Evolutionary conservation across 441 rosid genomes (phyloP).

Genomic region (Cnidoscolus chayamansa): DNA sequence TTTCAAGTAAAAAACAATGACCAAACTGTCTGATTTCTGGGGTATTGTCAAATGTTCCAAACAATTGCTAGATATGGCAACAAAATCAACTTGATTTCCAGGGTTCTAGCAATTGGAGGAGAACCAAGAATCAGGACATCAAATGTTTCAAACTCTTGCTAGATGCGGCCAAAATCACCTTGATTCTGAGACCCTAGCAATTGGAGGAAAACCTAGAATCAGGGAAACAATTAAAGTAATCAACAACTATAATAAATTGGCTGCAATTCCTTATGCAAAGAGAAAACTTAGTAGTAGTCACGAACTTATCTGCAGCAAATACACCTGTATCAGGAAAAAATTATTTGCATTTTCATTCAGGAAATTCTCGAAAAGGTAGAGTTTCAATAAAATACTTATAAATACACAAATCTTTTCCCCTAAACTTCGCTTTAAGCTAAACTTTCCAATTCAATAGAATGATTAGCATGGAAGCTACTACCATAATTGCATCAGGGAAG

Average conservation of each 20-base stretch:
- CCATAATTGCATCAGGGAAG: no score
- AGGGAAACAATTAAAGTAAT: constrained; percentile 8
- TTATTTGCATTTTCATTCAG: not conserved
- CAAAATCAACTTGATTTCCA: constrained; percentile 17
- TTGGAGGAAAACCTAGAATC: not conserved
- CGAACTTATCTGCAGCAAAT: not conserved
- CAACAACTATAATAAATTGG: constrained; percentile 2
- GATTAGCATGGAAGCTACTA: not conserved
- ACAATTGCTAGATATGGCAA: constrained; percentile 20
- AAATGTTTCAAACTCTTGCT: no score
- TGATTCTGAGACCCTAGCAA: no score
- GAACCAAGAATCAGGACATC: constrained; percentile 10
- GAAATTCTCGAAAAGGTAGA: constrained; percentile 4
- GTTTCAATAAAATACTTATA: not conserved
- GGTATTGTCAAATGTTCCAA: constrained; percentile 31
- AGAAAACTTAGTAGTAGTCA: constrained; percentile 1
- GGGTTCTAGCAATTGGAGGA: constrained; percentile 1
- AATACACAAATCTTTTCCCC: no score
- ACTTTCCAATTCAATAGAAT: no score
- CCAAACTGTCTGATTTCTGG: no score
- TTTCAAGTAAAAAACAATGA: no score
- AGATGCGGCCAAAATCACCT: no score
- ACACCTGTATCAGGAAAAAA: not conserved
- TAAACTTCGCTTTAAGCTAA: not conserved
- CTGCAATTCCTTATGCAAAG: not conserved